A percentile compares a stretch with the other conserved stretches of the same genome.
These are phyloP conservation scores for Debaryomycetaceae sp. DNA, from an alignment of 1,139 yeast genomes.

Conservation along the genomic window DNA sequence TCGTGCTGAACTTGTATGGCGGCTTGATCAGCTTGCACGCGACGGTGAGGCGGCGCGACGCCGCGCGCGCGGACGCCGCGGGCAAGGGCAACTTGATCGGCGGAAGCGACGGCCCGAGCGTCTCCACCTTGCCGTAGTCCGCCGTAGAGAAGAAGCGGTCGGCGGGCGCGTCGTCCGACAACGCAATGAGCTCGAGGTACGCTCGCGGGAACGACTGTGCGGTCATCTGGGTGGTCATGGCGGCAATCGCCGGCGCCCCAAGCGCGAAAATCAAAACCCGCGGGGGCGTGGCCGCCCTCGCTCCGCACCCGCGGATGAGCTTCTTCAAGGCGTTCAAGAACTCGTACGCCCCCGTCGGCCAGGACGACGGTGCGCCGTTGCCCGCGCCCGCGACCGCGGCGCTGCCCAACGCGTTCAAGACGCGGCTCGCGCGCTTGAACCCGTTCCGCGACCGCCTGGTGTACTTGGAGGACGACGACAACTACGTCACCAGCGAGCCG, in stretches of 20 bases:
- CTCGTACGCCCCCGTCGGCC: slow-evolving; percentile 30
- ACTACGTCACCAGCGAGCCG: slow-evolving; percentile 42
- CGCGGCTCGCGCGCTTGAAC: slow-evolving; percentile 32
- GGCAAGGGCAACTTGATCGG: slow-evolving; percentile 28
- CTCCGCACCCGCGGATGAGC: slow-evolving; percentile 22
- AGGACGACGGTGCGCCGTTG: slow-evolving; percentile 28
- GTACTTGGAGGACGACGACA: slow-evolving; percentile 40
- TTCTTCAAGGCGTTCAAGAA: slow-evolving; percentile 32
- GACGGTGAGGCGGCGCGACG: slow-evolving; percentile 13
- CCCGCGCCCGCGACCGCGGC: slow-evolving; percentile 38
- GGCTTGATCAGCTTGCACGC: slow-evolving; percentile 42
- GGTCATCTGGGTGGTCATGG: too few relatives aligned
- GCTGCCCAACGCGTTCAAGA: slow-evolving; percentile 20
- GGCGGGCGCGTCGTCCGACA: slow-evolving; percentile 22
- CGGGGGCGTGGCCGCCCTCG: too few relatives aligned
- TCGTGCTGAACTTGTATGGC: slow-evolving; percentile 35
- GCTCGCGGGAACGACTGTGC: slow-evolving; percentile 29
- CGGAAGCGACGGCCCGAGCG: slow-evolving; percentile 44
- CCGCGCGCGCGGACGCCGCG: slow-evolving; percentile 5
- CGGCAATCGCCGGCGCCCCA: slow-evolving; percentile 5
- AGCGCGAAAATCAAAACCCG: background rate
- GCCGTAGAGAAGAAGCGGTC: slow-evolving; percentile 27
- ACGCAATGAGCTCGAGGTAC: slow-evolving; percentile 29
- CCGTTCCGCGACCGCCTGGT: slow-evolving; percentile 37
- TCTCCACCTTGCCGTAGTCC: slow-evolving; percentile 27